Evolutionary conservation across 2,329 filamentous ascomycete species (phyloP), one percentile per base, ranked within the genome.

Genomic region (Cladosporium sp.): DNA sequence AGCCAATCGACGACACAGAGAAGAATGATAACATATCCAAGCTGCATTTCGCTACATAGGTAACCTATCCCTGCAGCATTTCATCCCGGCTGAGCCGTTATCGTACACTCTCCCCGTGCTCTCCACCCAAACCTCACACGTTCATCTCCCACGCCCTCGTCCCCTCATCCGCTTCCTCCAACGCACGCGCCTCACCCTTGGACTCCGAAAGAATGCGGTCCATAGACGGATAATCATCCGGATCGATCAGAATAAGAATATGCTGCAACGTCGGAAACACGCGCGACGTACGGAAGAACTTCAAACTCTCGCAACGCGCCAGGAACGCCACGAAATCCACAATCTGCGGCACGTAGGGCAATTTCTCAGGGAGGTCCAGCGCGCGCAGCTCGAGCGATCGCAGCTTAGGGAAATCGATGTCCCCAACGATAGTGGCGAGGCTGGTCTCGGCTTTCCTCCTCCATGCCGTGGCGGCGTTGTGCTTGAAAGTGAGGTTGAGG

Each of bases 391-490:
- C 49, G 36, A 66, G n/a, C 2, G 21, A 26, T 36, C 14, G 41
- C n/a, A 61, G 44, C 15, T 15, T 15, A 1, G 59, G 59, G 18
- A 61, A 61, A 6, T 51, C 59, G 28, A 61, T 26, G 59, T 51
- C 44, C 7, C 24, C 14, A 38, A 59, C 10, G 58, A 59, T 41
- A 6, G 18, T 26, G 14, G 15, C 24, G 38, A 59, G 38, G 15
- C 58, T 59, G 24, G 28, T 44, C 10, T 59, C 58, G 11, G 58
- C 2, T 18, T 11, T 36, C 26, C 28, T 44, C 18, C 38, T 26
- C 24, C 58, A 15, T 8, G 44, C 18, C 3, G 38, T 21, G 32
- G 58, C 58, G 14, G 34, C 34, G 10, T 59, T 59, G 58, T 59
- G 58, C 14, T 28, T 21, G 38, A 59, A 59, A 1, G 38, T 18